Conservation (phyloP, 1,284 basidiomycete species). For the Meira nashicola region DNA sequence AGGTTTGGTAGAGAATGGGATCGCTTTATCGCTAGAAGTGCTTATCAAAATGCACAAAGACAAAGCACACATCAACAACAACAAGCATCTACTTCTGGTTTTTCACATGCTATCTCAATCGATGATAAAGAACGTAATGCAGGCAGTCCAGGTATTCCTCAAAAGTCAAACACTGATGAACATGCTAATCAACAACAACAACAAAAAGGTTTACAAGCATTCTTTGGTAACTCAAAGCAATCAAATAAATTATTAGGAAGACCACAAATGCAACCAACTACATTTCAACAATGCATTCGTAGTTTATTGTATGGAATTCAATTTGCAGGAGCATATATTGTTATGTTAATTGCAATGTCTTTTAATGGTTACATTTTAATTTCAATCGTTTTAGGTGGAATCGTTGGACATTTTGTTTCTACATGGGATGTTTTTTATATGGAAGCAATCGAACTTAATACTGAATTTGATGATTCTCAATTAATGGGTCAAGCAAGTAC, state of each 20-base stretch:
- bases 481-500: neutral
- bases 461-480: slow-evolving; percentile 14
- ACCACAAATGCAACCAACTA: slow-evolving; percentile 14
- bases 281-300: slow-evolving; percentile 18
- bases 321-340: slow-evolving; percentile 23
- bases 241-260: neutral
- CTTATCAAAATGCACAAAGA: neutral
- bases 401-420: slow-evolving; percentile 21
- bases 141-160: neutral
- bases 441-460: neutral
- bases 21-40: slow-evolving; percentile 19
- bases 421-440: slow-evolving; percentile 19
- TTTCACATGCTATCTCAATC: neutral
- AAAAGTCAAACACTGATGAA: neutral
- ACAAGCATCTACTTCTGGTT: neutral
- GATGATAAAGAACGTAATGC: slow-evolving; percentile 2
- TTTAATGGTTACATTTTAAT: slow-evolving; percentile 27
- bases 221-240: slow-evolving; percentile 5
- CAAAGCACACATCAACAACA: neutral
- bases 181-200: neutral
- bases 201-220: slow-evolving; percentile 8
- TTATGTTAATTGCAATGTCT: slow-evolving; percentile 27
- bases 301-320: slow-evolving; percentile 21
- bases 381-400: slow-evolving; percentile 19
- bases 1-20: slow-evolving; percentile 23